phyloP scores from a whole-genome alignment of 176 grass and related monocot species.

The Panicum miliaceum region DNA sequence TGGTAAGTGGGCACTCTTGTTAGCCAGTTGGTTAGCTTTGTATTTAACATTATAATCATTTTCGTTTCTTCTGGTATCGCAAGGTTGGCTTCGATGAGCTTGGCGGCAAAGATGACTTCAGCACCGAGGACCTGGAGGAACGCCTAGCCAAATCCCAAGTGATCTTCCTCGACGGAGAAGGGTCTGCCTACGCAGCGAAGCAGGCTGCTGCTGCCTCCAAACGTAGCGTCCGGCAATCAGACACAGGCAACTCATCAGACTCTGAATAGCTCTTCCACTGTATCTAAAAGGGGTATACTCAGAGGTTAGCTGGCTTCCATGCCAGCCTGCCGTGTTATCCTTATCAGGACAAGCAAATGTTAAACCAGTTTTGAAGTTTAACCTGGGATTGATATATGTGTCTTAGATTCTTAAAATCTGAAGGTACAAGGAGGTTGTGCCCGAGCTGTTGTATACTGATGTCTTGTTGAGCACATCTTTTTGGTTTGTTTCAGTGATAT shows the following conservation, averaged over 20 bases:
- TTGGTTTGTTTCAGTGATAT: not conserved
- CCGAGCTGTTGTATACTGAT: constrained; percentile 19
- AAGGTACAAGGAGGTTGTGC: constrained; percentile 1
- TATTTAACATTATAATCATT: not conserved
- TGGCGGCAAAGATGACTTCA: constrained; percentile 89
- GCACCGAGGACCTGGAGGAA: constrained; percentile 82
- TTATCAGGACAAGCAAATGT: constrained; percentile 18
- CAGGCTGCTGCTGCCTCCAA: constrained; percentile 31
- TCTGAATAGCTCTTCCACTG: constrained; percentile 60
- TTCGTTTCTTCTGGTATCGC: constrained; percentile 6
- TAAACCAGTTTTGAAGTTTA: constrained; percentile 12
- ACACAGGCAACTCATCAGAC: constrained; percentile 66
- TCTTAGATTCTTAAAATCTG: not conserved
- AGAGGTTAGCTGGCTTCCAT: constrained; percentile 4
- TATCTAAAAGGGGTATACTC: not conserved
- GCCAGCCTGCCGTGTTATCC: constrained; percentile 24
- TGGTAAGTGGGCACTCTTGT: constrained; percentile 56
- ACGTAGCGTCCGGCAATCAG: constrained; percentile 74
- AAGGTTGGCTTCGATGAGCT: constrained; percentile 97
- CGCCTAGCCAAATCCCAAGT: constrained; percentile 75
- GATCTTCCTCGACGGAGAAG: constrained; percentile 82
- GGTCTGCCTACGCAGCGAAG: constrained; percentile 50
- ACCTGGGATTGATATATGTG: constrained; percentile 3
- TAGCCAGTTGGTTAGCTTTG: not conserved
- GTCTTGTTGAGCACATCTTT: not conserved